A percentile compares a stretch with the other conserved stretches of the same genome.
Evolutionary conservation across 768 basidiomycete species (phyloP).

Genomic region (Cystofilobasidium ferigula): DNA sequence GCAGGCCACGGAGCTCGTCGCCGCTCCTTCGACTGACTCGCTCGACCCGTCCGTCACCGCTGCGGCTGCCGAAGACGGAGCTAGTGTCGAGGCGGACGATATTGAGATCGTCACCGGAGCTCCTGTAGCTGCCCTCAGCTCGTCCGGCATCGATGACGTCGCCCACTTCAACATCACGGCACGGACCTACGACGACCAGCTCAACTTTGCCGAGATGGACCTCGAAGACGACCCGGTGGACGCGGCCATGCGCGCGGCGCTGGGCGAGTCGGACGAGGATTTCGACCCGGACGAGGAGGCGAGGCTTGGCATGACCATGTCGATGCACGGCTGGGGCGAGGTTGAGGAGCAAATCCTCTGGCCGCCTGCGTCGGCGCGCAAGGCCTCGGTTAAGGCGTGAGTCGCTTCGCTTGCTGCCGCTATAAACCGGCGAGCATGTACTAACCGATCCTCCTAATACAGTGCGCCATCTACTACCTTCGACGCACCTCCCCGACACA

Average conservation of each 20-base stretch:
- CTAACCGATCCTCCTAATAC: not conserved
- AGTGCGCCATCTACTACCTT: not conserved
- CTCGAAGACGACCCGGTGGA: conserved; percentile 5
- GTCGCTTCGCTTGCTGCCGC: not conserved
- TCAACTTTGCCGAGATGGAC: conserved; percentile 4
- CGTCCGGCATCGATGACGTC: not conserved
- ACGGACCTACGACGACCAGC: not conserved
- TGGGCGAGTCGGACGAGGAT: not conserved
- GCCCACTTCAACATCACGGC: not conserved
- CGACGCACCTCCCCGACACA: not conserved
- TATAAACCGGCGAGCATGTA: not conserved
- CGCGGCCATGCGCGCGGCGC: conserved; percentile 1
- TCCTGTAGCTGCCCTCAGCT: not conserved
- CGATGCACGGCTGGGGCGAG: conserved; percentile 1
- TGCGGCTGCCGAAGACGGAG: not conserved
- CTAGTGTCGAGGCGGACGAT: not conserved
- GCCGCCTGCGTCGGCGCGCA: not conserved
- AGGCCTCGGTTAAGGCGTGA: not conserved
- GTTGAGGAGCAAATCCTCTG: conserved; percentile 3
- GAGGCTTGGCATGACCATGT: conserved; percentile 1
- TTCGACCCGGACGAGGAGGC: not conserved
- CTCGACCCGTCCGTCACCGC: not conserved
- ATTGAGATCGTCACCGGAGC: not conserved
- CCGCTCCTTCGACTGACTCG: not conserved
- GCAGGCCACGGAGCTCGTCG: not conserved